These are phyloP conservation scores for Yarrowia sp. DNA, from an alignment of 805 yeast genomes.

Conservation along the genomic window DNA sequence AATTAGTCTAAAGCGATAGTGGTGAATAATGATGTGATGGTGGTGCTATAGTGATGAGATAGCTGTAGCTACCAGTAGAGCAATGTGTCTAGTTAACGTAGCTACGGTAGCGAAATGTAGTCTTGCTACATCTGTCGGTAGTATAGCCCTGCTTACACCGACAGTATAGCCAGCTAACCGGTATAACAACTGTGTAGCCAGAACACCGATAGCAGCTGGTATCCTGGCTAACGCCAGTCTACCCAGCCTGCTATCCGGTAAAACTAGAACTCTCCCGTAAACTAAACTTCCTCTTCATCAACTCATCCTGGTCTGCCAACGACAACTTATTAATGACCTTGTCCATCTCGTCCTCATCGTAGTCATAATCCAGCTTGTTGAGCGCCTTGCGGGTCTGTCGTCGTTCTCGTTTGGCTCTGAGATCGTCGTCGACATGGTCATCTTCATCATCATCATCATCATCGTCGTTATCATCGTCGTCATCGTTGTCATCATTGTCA, in stretches of 20 bases:
- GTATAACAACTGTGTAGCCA: too few species aligned
- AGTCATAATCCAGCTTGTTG: slow-evolving; percentile 25
- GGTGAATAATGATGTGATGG: neutral
- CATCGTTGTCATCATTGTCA: slow-evolving; percentile 38
- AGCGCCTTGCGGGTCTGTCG: slow-evolving; percentile 23
- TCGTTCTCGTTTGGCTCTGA: slow-evolving; percentile 13
- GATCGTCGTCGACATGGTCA: slow-evolving; percentile 33
- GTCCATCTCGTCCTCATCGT: slow-evolving; percentile 25
- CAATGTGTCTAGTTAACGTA: too few species aligned
- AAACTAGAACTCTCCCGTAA: slow-evolving; percentile 18
- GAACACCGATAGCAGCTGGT: too few species aligned
- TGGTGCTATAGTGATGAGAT: too few species aligned
- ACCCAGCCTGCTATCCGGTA: slow-evolving; percentile 9
- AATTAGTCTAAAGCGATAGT: slow-evolving; percentile 13
- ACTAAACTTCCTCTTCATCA: slow-evolving; percentile 17
- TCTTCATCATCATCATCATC: slow-evolving; percentile 36
- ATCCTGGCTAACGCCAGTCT: too few species aligned
- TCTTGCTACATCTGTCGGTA: too few species aligned
- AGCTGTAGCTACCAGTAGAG: too few species aligned
- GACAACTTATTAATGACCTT: slow-evolving; percentile 22
- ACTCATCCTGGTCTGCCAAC: slow-evolving; percentile 23
- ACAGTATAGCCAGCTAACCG: too few species aligned
- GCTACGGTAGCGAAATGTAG: too few species aligned
- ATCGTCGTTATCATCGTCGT: slow-evolving; percentile 30
- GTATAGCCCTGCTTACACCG: too few species aligned